Base-by-base conservation (phyloP, 2,329 filamentous ascomycete species). In the Cercospora sesami region DNA sequence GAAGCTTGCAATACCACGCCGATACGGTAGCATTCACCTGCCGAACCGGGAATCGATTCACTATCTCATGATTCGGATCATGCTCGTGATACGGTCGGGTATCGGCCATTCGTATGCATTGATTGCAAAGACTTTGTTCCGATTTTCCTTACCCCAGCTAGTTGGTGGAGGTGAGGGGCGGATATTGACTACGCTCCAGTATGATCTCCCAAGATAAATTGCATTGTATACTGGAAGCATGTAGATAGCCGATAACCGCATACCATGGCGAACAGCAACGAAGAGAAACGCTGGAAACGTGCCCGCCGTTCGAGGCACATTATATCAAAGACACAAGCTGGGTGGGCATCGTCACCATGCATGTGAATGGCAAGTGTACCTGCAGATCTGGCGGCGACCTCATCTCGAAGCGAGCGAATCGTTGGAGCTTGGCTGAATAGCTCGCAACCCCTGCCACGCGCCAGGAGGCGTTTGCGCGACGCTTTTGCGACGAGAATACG, bases 381-480 rank as follows among this genome's bases (percentile, higher is more conserved):
- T 64, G 62, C 33, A 58, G 62, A 64, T 64, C 62, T 63, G 36
- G 42, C 45, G 30, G 45, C 45, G 42, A 12, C 60, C 21, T 64
- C 33, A 64, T 64, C 21, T 64, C 48, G 33, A 36, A 28, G 51
- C 36, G 51, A 57, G 53, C 62, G 48, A 64, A 64, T 64, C 26
- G 62, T n/a, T 23, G 31, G 31, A 57, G 61, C 45, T 64, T 64
- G 12, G 31, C 23, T 10, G 61, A 16, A 45, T 64, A 30, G 31
- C 21, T 23, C 33, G 6, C 28, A 23, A 12, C 62, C 62, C 62
- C 62, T 64, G 62, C 62, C 57, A 33, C 53, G 62, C 62, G 62
- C 51, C 62, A 64, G 62, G 62, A 57, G 62, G 23, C 23, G 61
- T 58, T 64, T 64, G 62, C 62, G 36, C 62, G 36, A 64, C 62